phyloP scores from a whole-genome alignment of 352 stramenopile genomes.

The Phytophthora crassamura region DNA sequence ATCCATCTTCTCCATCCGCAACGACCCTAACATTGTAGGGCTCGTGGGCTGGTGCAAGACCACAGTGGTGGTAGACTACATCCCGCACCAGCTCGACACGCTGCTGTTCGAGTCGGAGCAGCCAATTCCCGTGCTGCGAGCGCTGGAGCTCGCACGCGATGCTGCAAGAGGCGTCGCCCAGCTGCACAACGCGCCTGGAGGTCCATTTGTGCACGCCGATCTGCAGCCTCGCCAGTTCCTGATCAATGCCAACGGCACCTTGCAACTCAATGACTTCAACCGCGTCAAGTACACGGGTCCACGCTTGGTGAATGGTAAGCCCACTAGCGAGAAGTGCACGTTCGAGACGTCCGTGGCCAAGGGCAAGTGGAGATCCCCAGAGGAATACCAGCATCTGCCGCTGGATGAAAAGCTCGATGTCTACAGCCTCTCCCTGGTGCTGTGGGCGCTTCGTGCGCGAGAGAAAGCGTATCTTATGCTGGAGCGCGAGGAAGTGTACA shows the following conservation, averaged over 20 bases:
- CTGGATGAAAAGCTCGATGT: slow-evolving; percentile 73
- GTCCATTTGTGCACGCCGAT: slow-evolving; percentile 82
- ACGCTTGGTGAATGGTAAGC: slow-evolving; percentile 39
- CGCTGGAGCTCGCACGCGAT: slow-evolving; percentile 58
- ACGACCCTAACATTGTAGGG: slow-evolving; percentile 73
- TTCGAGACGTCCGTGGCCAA: slow-evolving; percentile 73
- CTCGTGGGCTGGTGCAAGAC: slow-evolving; percentile 81
- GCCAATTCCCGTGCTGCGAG: slow-evolving; percentile 48
- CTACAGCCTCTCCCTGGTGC: slow-evolving; percentile 74
- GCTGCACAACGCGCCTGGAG: slow-evolving; percentile 66
- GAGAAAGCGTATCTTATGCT: slow-evolving; percentile 55
- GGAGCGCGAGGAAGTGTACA: slow-evolving; percentile 61
- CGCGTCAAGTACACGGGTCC: slow-evolving; percentile 74
- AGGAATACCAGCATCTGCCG: slow-evolving; percentile 60
- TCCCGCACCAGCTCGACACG: slow-evolving; percentile 65
- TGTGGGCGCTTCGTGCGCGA: slow-evolving; percentile 66
- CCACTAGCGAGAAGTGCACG: slow-evolving; percentile 57
- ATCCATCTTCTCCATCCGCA: slow-evolving; percentile 71
- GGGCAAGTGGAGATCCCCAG: slow-evolving; percentile 80
- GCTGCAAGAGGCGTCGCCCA: slow-evolving; percentile 68
- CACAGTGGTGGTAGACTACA: slow-evolving; percentile 79
- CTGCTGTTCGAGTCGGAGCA: slow-evolving; percentile 63
- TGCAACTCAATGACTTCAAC: slow-evolving; percentile 88
- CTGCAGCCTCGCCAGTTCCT: slow-evolving; percentile 85
- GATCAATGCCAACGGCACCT: slow-evolving; percentile 55